phyloP scores from a whole-genome alignment of 2,329 filamentous ascomycete species.

The Arthrobotrys megalospora region DNA sequence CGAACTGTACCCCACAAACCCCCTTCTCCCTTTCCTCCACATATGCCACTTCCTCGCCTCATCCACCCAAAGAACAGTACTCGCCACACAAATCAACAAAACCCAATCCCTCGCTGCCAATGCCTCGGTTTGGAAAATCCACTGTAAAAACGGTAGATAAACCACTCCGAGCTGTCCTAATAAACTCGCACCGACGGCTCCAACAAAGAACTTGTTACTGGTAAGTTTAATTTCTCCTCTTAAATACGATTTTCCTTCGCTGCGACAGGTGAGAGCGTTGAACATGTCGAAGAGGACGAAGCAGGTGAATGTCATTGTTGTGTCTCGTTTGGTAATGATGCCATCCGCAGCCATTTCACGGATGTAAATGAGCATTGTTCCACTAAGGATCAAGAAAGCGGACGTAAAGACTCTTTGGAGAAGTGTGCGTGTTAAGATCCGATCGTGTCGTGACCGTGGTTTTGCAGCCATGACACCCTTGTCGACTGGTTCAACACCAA shows the following conservation, averaged over 20 bases:
- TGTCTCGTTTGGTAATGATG: slow-evolving; percentile 89
- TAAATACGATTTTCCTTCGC: slow-evolving; percentile 89
- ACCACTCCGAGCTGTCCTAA: slow-evolving; percentile 91
- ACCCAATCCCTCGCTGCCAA: slow-evolving; percentile 81
- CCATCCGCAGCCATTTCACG: slow-evolving; percentile 90
- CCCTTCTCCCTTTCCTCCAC: slow-evolving; percentile 71
- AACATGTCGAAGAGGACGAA: slow-evolving; percentile 99
- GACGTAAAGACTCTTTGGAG: slow-evolving; percentile 89
- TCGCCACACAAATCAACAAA: slow-evolving; percentile 81
- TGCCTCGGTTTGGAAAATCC: slow-evolving; percentile 95
- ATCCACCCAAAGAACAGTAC: slow-evolving; percentile 94
- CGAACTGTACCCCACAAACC: slow-evolving; percentile 76
- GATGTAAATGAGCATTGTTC: slow-evolving; percentile 91
- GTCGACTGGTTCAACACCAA: slow-evolving; percentile 95
- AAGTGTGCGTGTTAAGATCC: slow-evolving; percentile 88
- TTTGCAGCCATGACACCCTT: slow-evolving; percentile 93
- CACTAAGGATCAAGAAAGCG: slow-evolving; percentile 89
- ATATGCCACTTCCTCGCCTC: slow-evolving; percentile 84
- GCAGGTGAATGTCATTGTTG: slow-evolving; percentile 99
- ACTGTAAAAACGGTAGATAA: slow-evolving; percentile 93
- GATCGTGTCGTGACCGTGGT: slow-evolving; percentile 86
- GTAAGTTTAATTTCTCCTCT: slow-evolving; percentile 87
- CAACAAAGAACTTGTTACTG: slow-evolving; percentile 95
- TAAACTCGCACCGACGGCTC: slow-evolving; percentile 88
- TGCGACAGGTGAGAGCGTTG: slow-evolving; percentile 93